A percentile compares a stretch with the other conserved stretches of the same genome.
These are phyloP conservation scores for Pichia gijzeniarum DNA, from an alignment of 805 yeast species.

Conservation along the genomic window DNA sequence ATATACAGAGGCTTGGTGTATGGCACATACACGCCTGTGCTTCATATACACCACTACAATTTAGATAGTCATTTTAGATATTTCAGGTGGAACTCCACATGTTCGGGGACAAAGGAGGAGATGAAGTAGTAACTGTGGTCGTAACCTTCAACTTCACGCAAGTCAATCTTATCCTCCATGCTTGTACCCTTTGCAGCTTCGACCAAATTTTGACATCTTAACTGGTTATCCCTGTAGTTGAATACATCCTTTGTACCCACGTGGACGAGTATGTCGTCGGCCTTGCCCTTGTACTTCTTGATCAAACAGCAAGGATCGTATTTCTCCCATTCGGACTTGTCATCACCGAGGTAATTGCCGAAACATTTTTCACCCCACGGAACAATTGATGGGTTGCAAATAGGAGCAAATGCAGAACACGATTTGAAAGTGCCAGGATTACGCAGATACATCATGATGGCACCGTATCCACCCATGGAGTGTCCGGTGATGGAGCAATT, in stretches of 20 bases:
- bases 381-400: constrained; percentile 66
- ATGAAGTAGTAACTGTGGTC: constrained; percentile 91
- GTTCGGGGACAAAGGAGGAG: constrained; percentile 71
- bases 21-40: too few relatives aligned
- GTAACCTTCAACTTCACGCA: constrained; percentile 68
- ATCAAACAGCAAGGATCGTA: constrained; percentile 85
- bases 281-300: constrained; percentile 33
- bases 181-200: constrained; percentile 51
- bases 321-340: constrained; percentile 54
- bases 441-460: constrained; percentile 58
- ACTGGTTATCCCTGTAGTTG: constrained; percentile 43
- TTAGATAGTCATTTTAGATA: constrained; percentile 22
- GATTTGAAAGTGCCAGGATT: constrained; percentile 70
- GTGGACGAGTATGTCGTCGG: constrained; percentile 64
- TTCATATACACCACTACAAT: neutral
- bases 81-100: constrained; percentile 82
- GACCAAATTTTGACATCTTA: constrained; percentile 68
- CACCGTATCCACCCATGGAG: constrained; percentile 98
- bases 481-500: constrained; percentile 85
- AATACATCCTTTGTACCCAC: constrained; percentile 78
- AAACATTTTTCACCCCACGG: constrained; percentile 91
- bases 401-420: constrained; percentile 88
- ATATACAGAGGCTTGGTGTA: too few relatives aligned
- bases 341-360: constrained; percentile 64
- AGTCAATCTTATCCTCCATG: constrained; percentile 54